Base-by-base conservation (phyloP, 306 rosid species). In the Abrus precatorius region DNA sequence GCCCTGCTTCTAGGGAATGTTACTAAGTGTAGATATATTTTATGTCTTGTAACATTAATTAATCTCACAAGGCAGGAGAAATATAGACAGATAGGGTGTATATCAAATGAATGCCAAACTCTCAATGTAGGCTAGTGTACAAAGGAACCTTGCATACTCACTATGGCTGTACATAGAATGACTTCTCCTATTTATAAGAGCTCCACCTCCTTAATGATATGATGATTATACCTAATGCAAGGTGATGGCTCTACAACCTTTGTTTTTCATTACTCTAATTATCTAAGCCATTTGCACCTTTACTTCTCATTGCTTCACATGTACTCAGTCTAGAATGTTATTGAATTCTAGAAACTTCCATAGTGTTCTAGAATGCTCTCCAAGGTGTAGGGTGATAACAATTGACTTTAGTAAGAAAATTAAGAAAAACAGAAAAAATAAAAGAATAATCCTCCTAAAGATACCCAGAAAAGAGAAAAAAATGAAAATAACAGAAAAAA, bases 71-170 rank as follows among this genome's bases (percentile, higher is more conserved):
- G 54, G 41, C 20, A 34, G 7, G 43, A 38, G 33, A 72, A 72
- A 45, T 65, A 59, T 20, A 14, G 7, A 20, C 10, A 54, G 9
- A 5, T 53, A 4, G 27, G 36, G 32, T 6, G 33, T 32, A 53
- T 28, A 6, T 13, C 38, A 36, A 3, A 47, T 36, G 64, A 38
- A 8, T 45, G 50, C 40, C 49, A 65, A 20, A 41, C 28, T 65
- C 7, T 65, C 52, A 65, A 20, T 14, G 52, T 40, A 9, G 66
- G 20, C 14, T 60, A 60, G 59, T 53, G 29, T 53, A 14, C 30
- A 53, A 14, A 12, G 47, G 47, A 62, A 62, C 69, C 47, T 62
- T 47, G 13, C 69, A 62, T 61, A 62, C 29, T 33, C 43, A 32
- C 43, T 34, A 36, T 62, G 47, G 45, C 69, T 62, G 12, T 32